These are phyloP conservation scores for Porpolomopsis calyptriformis DNA, from an alignment of 768 basidiomycete genomes.

Conservation along the genomic window DNA sequence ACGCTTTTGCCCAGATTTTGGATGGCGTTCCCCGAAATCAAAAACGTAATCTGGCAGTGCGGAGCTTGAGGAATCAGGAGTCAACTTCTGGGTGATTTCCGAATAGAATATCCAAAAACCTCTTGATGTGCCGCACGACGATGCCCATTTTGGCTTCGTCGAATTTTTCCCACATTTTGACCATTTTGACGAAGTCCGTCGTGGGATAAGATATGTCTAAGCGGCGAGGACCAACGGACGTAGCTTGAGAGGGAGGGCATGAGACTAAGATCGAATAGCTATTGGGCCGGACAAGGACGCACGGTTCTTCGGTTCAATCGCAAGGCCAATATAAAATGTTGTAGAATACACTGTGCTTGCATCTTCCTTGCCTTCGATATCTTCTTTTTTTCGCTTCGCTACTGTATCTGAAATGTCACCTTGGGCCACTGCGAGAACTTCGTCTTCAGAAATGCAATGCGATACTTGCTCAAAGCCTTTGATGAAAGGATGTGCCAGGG, in stretches of 20 bases:
- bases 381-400: constrained; percentile 63
- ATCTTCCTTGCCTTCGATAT: constrained; percentile 66
- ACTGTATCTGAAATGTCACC: constrained; percentile 74
- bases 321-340: constrained; percentile 94
- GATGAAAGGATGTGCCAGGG: constrained; percentile 88
- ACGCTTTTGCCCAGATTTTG: constrained; percentile 61
- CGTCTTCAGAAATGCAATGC: constrained; percentile 76
- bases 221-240: constrained; percentile 64
- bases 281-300: constrained; percentile 18
- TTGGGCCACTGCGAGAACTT: constrained; percentile 79
- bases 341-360: constrained; percentile 81
- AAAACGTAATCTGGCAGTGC: constrained; percentile 74
- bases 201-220: constrained; percentile 97
- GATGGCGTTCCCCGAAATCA: constrained; percentile 70
- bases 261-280: background rate
- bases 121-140: constrained; percentile 85
- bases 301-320: constrained; percentile 88
- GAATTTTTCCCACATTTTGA: constrained; percentile 93
- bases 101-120: constrained; percentile 33
- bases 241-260: constrained; percentile 38
- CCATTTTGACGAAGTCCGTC: constrained; percentile 86
- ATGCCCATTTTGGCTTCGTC: constrained; percentile 91
- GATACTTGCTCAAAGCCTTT: constrained; percentile 86
- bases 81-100: background rate
- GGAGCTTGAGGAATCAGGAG: constrained; percentile 33